phyloP scores from a whole-genome alignment of 2,329 filamentous ascomycete genomes.

The Gremmenia infestans region DNA sequence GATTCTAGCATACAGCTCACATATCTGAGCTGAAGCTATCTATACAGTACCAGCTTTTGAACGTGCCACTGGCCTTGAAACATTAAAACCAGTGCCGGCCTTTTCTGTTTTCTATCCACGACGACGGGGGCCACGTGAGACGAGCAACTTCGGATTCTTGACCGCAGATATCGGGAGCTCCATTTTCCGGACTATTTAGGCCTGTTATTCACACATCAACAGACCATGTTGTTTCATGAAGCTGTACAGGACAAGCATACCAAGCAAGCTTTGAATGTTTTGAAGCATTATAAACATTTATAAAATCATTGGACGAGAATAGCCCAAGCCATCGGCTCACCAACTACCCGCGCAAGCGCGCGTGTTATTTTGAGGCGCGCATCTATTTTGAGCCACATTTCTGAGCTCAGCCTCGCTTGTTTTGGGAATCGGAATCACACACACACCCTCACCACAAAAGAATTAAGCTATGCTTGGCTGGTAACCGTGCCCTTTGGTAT shows the following conservation, averaged over 20 bases:
- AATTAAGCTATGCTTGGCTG: no score
- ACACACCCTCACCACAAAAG: no score
- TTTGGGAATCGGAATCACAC: neutral
- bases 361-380: conserved; percentile 7
- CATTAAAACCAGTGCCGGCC: no score
- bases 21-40: no score
- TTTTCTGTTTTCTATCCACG: no score
- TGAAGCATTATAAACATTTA: neutral
- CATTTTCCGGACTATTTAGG: neutral
- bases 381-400: conserved; percentile 4
- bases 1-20: no score
- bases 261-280: neutral
- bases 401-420: conserved; percentile 9
- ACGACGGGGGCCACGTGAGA: neutral
- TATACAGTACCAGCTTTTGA: no score
- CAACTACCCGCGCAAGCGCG: conserved; percentile 8
- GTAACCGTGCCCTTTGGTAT: neutral
- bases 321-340: neutral
- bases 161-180: neutral
- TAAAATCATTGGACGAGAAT: conserved; percentile 7
- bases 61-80: no score
- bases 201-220: neutral
- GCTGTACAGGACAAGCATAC: neutral
- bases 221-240: neutral
- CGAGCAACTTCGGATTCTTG: neutral